Conservation (phyloP, 2,329 filamentous ascomycete species). For the Ophiocordyceps robertsii region DNA sequence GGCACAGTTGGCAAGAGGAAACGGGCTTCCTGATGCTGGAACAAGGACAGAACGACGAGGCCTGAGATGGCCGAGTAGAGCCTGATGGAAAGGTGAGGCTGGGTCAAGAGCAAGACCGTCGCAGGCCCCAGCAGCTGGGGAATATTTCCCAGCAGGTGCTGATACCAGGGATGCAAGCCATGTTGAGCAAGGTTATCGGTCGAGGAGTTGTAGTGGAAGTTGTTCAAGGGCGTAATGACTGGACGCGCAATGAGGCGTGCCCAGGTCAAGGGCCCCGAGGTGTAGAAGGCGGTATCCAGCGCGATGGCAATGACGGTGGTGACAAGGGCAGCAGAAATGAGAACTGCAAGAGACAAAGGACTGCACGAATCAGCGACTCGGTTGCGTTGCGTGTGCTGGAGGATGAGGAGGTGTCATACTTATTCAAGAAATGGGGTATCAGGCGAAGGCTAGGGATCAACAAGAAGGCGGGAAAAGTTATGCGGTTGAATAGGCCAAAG, state of each 20-base stretch:
- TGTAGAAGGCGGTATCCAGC: conserved; percentile 78
- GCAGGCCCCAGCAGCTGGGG: conserved; percentile 60
- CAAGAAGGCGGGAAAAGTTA: conserved; percentile 91
- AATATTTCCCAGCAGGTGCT: conserved; percentile 59
- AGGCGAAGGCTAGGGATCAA: conserved; percentile 72
- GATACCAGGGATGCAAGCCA: conserved; percentile 67
- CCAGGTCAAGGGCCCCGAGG: conserved; percentile 48
- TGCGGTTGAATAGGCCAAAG: conserved; percentile 87
- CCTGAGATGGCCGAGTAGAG: conserved; percentile 65
- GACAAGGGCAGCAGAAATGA: conserved; percentile 50
- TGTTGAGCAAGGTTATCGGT: conserved; percentile 60
- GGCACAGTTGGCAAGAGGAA: conserved; percentile 67
- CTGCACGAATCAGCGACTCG: conserved; percentile 20
- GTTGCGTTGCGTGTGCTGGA: neutral
- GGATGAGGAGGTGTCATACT: conserved; percentile 36
- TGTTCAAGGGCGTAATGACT: conserved; percentile 65
- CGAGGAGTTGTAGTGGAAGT: conserved; percentile 60
- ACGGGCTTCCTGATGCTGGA: conserved; percentile 69
- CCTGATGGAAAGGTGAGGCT: conserved; percentile 43
- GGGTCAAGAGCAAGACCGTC: conserved; percentile 43
- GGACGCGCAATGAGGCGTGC: conserved; percentile 49
- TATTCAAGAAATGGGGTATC: conserved; percentile 72
- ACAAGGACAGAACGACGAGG: conserved; percentile 55
- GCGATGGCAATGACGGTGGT: conserved; percentile 63
- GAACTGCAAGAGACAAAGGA: conserved; percentile 46